Evolutionary conservation across 2,329 filamentous ascomycete species (phyloP).

Genomic region (Thielaviopsis euricoi): DNA sequence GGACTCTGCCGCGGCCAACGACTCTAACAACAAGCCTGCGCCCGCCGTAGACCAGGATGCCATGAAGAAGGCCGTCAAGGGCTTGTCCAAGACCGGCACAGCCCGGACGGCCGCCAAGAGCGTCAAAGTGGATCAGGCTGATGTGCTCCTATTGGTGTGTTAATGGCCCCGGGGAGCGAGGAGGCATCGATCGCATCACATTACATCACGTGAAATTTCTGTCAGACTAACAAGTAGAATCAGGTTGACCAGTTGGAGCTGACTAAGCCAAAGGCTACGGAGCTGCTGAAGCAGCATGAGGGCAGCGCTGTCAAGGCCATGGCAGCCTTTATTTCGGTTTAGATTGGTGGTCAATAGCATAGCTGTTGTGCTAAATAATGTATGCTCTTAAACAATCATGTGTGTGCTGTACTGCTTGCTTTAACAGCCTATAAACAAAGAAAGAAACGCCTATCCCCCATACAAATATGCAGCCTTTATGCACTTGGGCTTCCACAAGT

Average conservation of each 20-base stretch:
- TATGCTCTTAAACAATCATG: too few species aligned
- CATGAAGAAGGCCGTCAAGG: slow-evolving; percentile 55
- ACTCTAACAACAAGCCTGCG: slow-evolving; percentile 25
- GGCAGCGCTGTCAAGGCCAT: slow-evolving; percentile 54
- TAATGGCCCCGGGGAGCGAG: too few species aligned
- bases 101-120: slow-evolving; percentile 19
- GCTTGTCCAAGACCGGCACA: slow-evolving; percentile 21
- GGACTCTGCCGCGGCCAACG: slow-evolving; percentile 35
- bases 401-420: too few species aligned
- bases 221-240: neutral
- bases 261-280: slow-evolving; percentile 54
- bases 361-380: neutral
- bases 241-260: slow-evolving; percentile 60
- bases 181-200: too few species aligned
- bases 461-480: slow-evolving; percentile 12
- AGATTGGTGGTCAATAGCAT: neutral
- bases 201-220: too few species aligned
- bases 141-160: slow-evolving; percentile 53
- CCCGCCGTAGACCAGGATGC: slow-evolving; percentile 53
- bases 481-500: slow-evolving; percentile 18
- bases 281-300: slow-evolving; percentile 54
- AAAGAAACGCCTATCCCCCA: neutral
- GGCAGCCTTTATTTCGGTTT: slow-evolving; percentile 31
- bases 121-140: slow-evolving; percentile 58
- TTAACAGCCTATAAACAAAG: neutral